A percentile compares a stretch with the other conserved stretches of the same genome.
phyloP scores from a whole-genome alignment of 371 early-diverging fungal genomes.

The Sanchytrium tribonematis region DNA sequence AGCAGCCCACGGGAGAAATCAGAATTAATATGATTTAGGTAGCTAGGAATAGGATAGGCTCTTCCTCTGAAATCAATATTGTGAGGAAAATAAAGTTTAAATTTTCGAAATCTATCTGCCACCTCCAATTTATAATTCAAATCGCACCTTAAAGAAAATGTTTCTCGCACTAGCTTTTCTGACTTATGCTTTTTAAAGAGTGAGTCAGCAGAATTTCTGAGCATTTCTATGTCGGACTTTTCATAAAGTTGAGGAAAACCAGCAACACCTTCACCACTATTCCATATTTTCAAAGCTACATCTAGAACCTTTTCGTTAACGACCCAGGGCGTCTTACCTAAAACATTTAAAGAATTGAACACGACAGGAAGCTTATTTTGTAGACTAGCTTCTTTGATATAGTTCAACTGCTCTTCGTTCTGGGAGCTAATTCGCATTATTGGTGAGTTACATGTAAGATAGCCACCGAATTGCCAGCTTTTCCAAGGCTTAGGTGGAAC shows the following conservation, averaged over 20 bases:
- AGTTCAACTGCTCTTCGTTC: constrained; percentile 38
- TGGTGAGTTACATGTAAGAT: constrained; percentile 33
- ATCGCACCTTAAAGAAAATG: constrained; percentile 64
- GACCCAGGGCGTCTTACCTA: constrained; percentile 66
- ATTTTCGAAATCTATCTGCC: constrained; percentile 56
- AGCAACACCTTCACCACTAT: constrained; percentile 39
- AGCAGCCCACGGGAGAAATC: constrained; percentile 81
- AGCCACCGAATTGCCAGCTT: constrained; percentile 62
- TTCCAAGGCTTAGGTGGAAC: constrained; percentile 80
- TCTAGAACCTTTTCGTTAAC: constrained; percentile 54
- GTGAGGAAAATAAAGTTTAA: constrained; percentile 86
- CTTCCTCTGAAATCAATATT: constrained; percentile 92
- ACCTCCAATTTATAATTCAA: constrained; percentile 86
- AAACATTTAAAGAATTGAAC: constrained; percentile 51
- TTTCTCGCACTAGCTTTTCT: too few species aligned
- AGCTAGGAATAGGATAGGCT: constrained; percentile 83
- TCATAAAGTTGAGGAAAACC: constrained; percentile 31
- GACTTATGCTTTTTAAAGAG: constrained; percentile 26
- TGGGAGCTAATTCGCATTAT: constrained; percentile 39
- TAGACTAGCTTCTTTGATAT: constrained; percentile 49
- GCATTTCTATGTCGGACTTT: constrained; percentile 3
- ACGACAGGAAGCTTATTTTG: constrained; percentile 32
- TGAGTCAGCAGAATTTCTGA: background rate
- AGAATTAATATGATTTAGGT: constrained; percentile 60
- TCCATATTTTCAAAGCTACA: constrained; percentile 59